Conservation (phyloP, 306 rosid species). For the Geum urbanum region DNA sequence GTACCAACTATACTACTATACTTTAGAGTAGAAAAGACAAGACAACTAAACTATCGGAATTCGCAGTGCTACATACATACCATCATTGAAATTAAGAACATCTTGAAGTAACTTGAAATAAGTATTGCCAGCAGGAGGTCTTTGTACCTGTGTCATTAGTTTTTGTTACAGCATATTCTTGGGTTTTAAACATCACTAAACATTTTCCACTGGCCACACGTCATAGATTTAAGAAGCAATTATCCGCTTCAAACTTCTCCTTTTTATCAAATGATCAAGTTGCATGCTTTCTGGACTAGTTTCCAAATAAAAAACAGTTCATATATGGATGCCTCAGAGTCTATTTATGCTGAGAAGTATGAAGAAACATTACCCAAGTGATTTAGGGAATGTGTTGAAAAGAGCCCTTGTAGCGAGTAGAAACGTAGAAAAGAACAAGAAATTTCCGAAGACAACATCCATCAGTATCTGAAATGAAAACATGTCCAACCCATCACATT, state of each 20-base stretch:
- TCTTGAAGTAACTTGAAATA: conserved; percentile 84
- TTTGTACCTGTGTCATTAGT: conserved; percentile 41
- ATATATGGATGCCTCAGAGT: background rate
- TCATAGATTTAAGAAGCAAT: background rate
- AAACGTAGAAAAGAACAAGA: conserved; percentile 55
- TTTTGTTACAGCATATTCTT: background rate
- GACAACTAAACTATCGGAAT: conserved; percentile 13
- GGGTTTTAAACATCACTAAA: background rate
- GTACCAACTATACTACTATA: conserved; percentile 11
- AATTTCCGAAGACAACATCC: conserved; percentile 65
- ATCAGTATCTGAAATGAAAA: conserved; percentile 47
- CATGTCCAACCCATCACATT: background rate
- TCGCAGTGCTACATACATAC: conserved; percentile 38
- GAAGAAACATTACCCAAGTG: conserved; percentile 41
- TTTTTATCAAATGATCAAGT: background rate
- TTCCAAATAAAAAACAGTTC: background rate
- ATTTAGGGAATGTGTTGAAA: conserved; percentile 39
- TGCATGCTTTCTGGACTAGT: background rate
- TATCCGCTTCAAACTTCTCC: background rate
- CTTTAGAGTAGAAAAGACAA: background rate
- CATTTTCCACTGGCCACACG: background rate
- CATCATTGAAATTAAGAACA: conserved; percentile 74
- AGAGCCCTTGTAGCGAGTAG: conserved; percentile 41
- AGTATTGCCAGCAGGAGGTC: conserved; percentile 61
- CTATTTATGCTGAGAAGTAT: background rate